Evolutionary conservation across 2,329 filamentous ascomycete genomes (phyloP).

Genomic region (Fusarium tanahbumbuense): DNA sequence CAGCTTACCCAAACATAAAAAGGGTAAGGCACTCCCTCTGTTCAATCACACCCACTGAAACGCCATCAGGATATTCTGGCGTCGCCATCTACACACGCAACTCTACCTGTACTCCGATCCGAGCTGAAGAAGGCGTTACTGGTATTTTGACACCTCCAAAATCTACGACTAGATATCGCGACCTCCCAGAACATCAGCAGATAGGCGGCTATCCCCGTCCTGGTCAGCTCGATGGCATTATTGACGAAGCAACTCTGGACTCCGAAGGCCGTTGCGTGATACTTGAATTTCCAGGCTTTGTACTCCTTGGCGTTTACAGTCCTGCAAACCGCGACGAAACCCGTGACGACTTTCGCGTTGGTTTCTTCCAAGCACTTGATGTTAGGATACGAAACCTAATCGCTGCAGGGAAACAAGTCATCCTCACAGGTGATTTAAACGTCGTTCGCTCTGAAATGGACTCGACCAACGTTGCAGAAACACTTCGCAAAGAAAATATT

Average conservation of each 20-base stretch:
- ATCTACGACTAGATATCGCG: conserved; percentile 76
- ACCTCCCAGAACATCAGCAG: conserved; percentile 77
- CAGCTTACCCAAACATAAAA: conserved; percentile 92
- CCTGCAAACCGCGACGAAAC: conserved; percentile 89
- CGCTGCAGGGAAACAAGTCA: conserved; percentile 82
- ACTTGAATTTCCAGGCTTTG: conserved; percentile 93
- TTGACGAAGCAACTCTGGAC: conserved; percentile 81
- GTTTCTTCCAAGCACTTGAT: conserved; percentile 84
- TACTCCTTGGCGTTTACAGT: conserved; percentile 91
- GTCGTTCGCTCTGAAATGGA: conserved; percentile 78
- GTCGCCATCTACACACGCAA: conserved; percentile 96
- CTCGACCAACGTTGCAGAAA: conserved; percentile 78
- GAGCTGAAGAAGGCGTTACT: conserved; percentile 93
- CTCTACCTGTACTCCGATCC: conserved; percentile 83
- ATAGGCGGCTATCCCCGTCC: conserved; percentile 89
- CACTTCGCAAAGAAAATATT: conserved; percentile 75
- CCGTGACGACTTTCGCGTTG: conserved; percentile 83
- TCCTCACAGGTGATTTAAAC: conserved; percentile 91
- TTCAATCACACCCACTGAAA: neutral
- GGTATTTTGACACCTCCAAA: conserved; percentile 81
- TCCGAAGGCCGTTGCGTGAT: conserved; percentile 92
- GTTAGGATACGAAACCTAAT: conserved; percentile 85
- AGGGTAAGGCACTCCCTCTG: conserved; percentile 66
- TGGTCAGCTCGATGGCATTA: conserved; percentile 70
- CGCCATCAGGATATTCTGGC: conserved; percentile 82